phyloP scores from a whole-genome alignment of 2,329 filamentous ascomycete species.

The Myrmaecium sp. region DNA sequence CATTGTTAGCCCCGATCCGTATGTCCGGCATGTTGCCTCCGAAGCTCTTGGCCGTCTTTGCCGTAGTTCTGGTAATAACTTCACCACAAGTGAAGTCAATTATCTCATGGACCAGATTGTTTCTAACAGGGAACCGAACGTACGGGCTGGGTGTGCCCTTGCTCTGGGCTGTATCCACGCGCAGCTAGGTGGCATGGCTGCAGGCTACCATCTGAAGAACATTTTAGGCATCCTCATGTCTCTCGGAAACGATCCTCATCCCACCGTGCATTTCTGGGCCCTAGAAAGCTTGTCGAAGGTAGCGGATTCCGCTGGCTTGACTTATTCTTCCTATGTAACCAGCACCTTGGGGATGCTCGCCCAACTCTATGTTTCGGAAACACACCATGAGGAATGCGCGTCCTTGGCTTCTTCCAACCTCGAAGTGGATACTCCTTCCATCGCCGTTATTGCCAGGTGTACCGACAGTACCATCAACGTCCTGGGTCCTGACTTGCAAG shows the following conservation, averaged over 20 bases:
- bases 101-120: conserved; percentile 88
- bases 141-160: conserved; percentile 84
- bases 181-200: conserved; percentile 93
- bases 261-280: conserved; percentile 91
- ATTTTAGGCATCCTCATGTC: conserved; percentile 98
- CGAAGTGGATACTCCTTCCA: conserved; percentile 68
- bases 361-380: conserved; percentile 80
- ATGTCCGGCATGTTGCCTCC: conserved; percentile 70
- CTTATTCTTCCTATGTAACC: conserved; percentile 79
- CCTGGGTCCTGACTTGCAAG: conserved; percentile 84
- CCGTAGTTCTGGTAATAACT: conserved; percentile 65
- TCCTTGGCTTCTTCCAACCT: conserved; percentile 77
- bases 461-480: conserved; percentile 96
- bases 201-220: conserved; percentile 87
- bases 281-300: conserved; percentile 74
- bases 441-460: conserved; percentile 68
- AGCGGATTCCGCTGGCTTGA: conserved; percentile 80
- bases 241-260: conserved; percentile 85
- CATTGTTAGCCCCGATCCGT: conserved; percentile 67
- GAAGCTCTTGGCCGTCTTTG: conserved; percentile 76
- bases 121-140: conserved; percentile 79
- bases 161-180: conserved; percentile 86
- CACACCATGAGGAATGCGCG: conserved; percentile 70
- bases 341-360: conserved; percentile 87
- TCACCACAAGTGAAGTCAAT: conserved; percentile 82